These are phyloP conservation scores for Macadamia integrifolia DNA, from an alignment of 164 flowering plant species.

Conservation along the genomic window DNA sequence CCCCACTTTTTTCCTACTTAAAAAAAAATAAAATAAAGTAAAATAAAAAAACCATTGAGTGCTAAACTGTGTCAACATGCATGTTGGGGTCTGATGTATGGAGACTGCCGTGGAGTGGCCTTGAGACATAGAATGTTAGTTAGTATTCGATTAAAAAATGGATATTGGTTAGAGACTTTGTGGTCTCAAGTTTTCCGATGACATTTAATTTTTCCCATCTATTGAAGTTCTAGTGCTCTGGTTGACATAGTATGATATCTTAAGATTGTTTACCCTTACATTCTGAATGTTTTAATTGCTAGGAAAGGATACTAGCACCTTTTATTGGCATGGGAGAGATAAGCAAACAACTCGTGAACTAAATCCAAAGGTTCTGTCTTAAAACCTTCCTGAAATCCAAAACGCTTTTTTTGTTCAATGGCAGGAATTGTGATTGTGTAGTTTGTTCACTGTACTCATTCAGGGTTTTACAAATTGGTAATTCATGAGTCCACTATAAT, in stretches of 20 bases:
- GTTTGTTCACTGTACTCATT: background rate
- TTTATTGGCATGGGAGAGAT: constrained; percentile 98
- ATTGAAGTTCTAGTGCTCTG: background rate
- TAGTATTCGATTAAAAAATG: too few relatives aligned
- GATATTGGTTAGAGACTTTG: too few relatives aligned
- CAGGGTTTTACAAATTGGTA: background rate
- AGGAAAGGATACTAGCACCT: constrained; percentile 63
- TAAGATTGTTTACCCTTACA: background rate
- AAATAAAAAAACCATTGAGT: too few relatives aligned
- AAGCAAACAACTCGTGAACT: constrained; percentile 58
- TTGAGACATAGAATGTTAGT: too few relatives aligned
- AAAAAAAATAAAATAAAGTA: too few relatives aligned
- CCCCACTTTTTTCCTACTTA: too few relatives aligned
- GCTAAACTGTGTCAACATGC: too few relatives aligned
- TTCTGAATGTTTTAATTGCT: constrained; percentile 11
- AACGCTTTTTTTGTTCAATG: background rate
- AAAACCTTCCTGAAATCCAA: constrained; percentile 3
- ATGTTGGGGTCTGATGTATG: too few relatives aligned
- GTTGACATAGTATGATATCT: background rate
- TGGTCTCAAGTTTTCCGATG: background rate
- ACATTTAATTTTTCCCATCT: background rate
- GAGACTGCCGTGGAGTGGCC: too few relatives aligned
- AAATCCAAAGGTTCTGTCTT: constrained; percentile 72
- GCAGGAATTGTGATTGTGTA: background rate
- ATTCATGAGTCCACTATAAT: background rate